Conservation (phyloP, 306 rosid genomes). For the Pueraria montana region DNA sequence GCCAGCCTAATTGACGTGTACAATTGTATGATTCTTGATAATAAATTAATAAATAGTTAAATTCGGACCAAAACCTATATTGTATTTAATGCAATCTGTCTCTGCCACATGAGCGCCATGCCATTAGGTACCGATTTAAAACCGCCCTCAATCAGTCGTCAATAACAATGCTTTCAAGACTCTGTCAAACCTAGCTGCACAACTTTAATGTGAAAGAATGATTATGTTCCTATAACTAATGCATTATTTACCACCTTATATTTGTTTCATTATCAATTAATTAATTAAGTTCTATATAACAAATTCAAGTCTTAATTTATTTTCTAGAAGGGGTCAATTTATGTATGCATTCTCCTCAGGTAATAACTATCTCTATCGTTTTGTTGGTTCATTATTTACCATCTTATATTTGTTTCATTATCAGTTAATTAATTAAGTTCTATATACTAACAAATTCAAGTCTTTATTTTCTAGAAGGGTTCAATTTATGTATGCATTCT, state of each 20-base stretch:
- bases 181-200: slow-evolving; percentile 41
- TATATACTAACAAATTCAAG: too few relatives aligned
- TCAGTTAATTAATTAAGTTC: too few relatives aligned
- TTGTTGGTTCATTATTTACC: too few relatives aligned
- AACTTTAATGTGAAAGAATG: slow-evolving; percentile 27
- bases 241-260: neutral
- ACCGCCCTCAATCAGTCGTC: slow-evolving; percentile 44
- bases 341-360: neutral
- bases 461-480: too few relatives aligned
- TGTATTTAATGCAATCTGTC: slow-evolving; percentile 58
- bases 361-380: neutral
- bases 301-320: neutral
- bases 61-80: slow-evolving; percentile 11
- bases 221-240: neutral
- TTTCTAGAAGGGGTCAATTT: neutral
- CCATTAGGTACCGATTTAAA: slow-evolving; percentile 43
- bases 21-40: neutral
- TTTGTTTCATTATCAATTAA: neutral
- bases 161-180: slow-evolving; percentile 41
- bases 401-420: too few relatives aligned
- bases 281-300: neutral
- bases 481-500: too few relatives aligned
- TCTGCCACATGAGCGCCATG: slow-evolving; percentile 59
- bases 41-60: neutral
- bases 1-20: slow-evolving; percentile 44